These are phyloP conservation scores for Cutaneotrichosporon spelunceum DNA, from an alignment of 1,284 basidiomycete species.

Conservation along the genomic window DNA sequence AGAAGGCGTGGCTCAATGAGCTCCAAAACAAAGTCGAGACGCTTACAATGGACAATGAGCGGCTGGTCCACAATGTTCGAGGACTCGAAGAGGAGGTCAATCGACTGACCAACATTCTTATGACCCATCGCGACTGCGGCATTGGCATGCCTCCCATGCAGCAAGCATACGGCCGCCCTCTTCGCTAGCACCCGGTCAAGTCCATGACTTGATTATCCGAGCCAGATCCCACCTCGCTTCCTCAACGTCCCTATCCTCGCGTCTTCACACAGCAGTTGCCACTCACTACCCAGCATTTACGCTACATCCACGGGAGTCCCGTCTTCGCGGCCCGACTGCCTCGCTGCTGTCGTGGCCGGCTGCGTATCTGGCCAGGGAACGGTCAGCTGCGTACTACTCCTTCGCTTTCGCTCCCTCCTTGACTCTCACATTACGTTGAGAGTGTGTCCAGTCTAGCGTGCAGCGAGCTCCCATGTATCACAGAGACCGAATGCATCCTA, in stretches of 20 bases:
- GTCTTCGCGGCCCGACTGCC: constrained; percentile 2
- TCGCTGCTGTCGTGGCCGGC: background rate
- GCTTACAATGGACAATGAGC: constrained; percentile 86
- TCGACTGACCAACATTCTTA: constrained; percentile 55
- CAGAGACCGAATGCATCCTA: constrained; percentile 8
- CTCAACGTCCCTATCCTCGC: background rate
- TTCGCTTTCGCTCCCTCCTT: constrained; percentile 22
- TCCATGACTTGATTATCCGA: background rate
- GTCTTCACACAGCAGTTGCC: background rate
- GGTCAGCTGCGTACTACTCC: background rate
- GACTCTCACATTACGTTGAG: constrained; percentile 8
- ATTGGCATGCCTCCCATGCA: constrained; percentile 31
- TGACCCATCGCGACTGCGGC: constrained; percentile 50
- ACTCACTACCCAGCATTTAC: constrained; percentile 7
- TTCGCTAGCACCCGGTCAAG: constrained; percentile 11
- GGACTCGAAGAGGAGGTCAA: constrained; percentile 59
- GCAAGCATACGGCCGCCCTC: constrained; percentile 22
- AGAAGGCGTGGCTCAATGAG: constrained; percentile 94
- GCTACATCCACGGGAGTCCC: constrained; percentile 4
- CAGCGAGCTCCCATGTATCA: constrained; percentile 18
- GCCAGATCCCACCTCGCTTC: background rate
- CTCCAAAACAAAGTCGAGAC: constrained; percentile 92
- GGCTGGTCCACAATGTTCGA: constrained; percentile 61
- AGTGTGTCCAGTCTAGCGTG: constrained; percentile 4
- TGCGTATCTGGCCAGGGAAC: background rate